Evolutionary conservation across 371 early-diverging fungal species (phyloP).

Genomic region (Syncephalastrum sp.): DNA sequence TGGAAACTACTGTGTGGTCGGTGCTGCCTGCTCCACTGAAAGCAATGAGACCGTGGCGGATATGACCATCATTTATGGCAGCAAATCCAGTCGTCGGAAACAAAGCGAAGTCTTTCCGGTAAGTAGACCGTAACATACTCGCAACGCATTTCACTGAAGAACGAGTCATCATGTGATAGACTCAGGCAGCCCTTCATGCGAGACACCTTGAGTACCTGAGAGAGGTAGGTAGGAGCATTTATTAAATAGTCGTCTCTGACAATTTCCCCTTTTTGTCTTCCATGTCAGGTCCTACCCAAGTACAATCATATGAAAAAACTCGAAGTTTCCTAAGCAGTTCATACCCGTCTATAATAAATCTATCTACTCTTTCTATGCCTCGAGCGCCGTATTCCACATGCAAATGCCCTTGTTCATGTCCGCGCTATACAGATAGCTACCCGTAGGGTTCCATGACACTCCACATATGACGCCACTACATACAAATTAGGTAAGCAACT

Average conservation of each 20-base stretch:
- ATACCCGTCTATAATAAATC: too few relatives aligned
- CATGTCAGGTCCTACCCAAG: conserved; percentile 53
- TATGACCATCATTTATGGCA: conserved; percentile 71
- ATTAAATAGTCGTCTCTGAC: neutral
- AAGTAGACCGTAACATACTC: neutral
- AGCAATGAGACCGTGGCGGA: conserved; percentile 61
- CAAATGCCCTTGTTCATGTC: conserved; percentile 70
- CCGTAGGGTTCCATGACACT: conserved; percentile 66
- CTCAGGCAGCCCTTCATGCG: conserved; percentile 59
- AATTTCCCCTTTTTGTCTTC: too few relatives aligned
- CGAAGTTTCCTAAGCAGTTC: conserved; percentile 10
- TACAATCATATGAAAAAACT: conserved; percentile 60
- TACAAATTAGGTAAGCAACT: conserved; percentile 8
- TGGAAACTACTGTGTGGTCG: conserved; percentile 75
- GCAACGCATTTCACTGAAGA: too few relatives aligned
- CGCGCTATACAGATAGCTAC: conserved; percentile 65
- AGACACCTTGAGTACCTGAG: conserved; percentile 76
- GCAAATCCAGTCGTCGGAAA: conserved; percentile 54
- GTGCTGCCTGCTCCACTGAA: conserved; percentile 68
- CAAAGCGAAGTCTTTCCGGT: conserved; percentile 41
- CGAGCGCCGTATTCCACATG: conserved; percentile 53
- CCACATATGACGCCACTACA: conserved; percentile 50
- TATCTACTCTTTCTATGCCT: neutral
- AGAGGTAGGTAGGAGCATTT: conserved; percentile 29
- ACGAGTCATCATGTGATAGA: conserved; percentile 20